These are phyloP conservation scores for Trichoderma lentiforme DNA, from an alignment of 2,329 filamentous ascomycete species.

Conservation along the genomic window DNA sequence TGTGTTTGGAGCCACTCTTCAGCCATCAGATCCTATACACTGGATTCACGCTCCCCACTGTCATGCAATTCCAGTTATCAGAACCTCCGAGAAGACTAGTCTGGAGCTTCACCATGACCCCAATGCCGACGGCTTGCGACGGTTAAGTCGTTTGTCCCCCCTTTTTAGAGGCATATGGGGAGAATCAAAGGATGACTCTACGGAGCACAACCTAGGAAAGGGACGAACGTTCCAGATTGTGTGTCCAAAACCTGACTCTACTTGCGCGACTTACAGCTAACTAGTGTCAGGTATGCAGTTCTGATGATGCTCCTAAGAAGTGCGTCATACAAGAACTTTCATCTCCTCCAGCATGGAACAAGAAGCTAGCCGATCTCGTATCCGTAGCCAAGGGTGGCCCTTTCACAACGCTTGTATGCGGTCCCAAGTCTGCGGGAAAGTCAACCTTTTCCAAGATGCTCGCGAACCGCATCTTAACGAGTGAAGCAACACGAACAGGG, in stretches of 20 bases:
- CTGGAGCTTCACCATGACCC: conserved; percentile 57
- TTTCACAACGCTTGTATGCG: conserved; percentile 57
- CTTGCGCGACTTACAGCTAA: conserved; percentile 23
- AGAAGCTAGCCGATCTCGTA: conserved; percentile 49
- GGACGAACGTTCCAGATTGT: conserved; percentile 50
- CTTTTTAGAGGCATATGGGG: conserved; percentile 67
- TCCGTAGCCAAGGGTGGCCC: conserved; percentile 33
- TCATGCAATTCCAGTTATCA: conserved; percentile 66
- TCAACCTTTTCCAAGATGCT: conserved; percentile 69
- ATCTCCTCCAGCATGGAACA: conserved; percentile 60
- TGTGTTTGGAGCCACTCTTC: conserved; percentile 62
- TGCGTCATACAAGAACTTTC: conserved; percentile 52
- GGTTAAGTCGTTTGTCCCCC: conserved; percentile 60
- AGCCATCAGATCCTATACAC: conserved; percentile 42
- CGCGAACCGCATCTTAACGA: conserved; percentile 63
- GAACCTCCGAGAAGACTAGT: conserved; percentile 46
- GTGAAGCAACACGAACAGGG: conserved; percentile 13
- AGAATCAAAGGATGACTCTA: conserved; percentile 30
- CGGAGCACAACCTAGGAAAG: conserved; percentile 17
- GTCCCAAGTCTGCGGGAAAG: conserved; percentile 70
- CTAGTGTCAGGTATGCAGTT: conserved; percentile 47
- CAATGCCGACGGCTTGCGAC: conserved; percentile 45
- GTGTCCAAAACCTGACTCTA: conserved; percentile 21
- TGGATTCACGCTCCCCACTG: conserved; percentile 66
- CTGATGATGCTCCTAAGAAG: conserved; percentile 50